Conservation (phyloP, 2,329 filamentous ascomycete genomes). For the Mariannaea elegans region DNA sequence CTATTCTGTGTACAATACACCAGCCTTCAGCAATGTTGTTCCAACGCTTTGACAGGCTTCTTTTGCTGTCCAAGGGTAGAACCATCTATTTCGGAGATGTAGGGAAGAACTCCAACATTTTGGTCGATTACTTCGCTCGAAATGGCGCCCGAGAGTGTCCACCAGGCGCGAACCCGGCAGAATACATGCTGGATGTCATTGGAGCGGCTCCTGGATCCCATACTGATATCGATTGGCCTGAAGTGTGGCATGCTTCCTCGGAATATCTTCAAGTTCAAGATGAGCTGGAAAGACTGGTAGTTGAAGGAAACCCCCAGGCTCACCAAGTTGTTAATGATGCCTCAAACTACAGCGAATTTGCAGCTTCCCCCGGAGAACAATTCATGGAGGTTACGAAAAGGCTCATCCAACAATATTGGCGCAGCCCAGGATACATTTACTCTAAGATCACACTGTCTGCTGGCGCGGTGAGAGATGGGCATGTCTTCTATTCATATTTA, state of each 20-base stretch:
- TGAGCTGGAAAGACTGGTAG: slow-evolving; percentile 44
- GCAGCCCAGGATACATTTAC: slow-evolving; percentile 68
- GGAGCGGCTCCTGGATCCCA: slow-evolving; percentile 60
- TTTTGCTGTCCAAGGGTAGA: slow-evolving; percentile 68
- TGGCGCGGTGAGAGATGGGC: slow-evolving; percentile 43
- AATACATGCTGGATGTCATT: slow-evolving; percentile 68
- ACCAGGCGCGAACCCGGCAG: slow-evolving; percentile 69
- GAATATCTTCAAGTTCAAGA: slow-evolving; percentile 45
- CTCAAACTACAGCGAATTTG: slow-evolving; percentile 42
- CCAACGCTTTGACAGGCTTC: slow-evolving; percentile 63
- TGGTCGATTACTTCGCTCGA: slow-evolving; percentile 68
- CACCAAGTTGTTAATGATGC: background rate
- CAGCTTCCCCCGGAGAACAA: slow-evolving; percentile 43
- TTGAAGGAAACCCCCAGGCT: background rate
- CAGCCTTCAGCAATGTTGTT: slow-evolving; percentile 60
- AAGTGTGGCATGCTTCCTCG: slow-evolving; percentile 46
- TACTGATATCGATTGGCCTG: slow-evolving; percentile 49
- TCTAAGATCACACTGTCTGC: slow-evolving; percentile 54
- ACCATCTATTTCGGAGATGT: slow-evolving; percentile 75
- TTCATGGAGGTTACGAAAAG: slow-evolving; percentile 49
- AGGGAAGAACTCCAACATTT: slow-evolving; percentile 61
- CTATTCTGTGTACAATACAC: slow-evolving; percentile 61
- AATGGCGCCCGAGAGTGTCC: slow-evolving; percentile 66
- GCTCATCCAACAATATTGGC: slow-evolving; percentile 47
- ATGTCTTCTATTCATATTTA: too few relatives aligned